A percentile compares a stretch with the other conserved stretches of the same genome.
Conservation (phyloP, 2,329 filamentous ascomycete genomes). For the Fusarium tupiense region DNA sequence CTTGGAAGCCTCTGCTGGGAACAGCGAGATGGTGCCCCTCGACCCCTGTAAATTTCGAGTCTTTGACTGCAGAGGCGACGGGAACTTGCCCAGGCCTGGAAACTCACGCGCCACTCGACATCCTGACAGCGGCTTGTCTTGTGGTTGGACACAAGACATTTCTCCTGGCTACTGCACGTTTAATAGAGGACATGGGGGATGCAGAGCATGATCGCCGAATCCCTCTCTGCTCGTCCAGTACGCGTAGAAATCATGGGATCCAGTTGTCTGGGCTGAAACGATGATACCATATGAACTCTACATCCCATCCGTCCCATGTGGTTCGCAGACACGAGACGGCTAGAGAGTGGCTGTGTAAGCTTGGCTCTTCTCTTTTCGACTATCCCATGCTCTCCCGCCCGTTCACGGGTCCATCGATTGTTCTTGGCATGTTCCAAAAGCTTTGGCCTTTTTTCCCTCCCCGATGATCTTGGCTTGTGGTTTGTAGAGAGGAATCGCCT, state of each 20-base stretch:
- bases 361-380: constrained; percentile 17
- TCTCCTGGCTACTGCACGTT: constrained; percentile 33
- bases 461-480: constrained; percentile 4
- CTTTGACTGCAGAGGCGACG: neutral
- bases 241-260: neutral
- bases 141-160: constrained; percentile 7
- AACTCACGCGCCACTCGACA: constrained; percentile 22
- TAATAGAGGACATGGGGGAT: constrained; percentile 14
- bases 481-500: constrained; percentile 15
- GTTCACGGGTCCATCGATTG: constrained; percentile 13
- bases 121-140: constrained; percentile 16
- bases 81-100: constrained; percentile 16
- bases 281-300: constrained; percentile 11
- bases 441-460: constrained; percentile 27
- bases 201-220: constrained; percentile 7
- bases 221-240: neutral
- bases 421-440: constrained; percentile 18
- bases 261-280: constrained; percentile 17
- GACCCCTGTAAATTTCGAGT: constrained; percentile 26
- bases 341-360: constrained; percentile 36
- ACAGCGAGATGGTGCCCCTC: neutral
- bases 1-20: constrained; percentile 9
- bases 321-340: constrained; percentile 33
- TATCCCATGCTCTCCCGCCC: constrained; percentile 3
- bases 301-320: constrained; percentile 16